Percentiles rank a stretch among this genome's conserved stretches.
phyloP scores from a whole-genome alignment of 1,284 basidiomycete genomes.

The Paramarasmius palmivorus region DNA sequence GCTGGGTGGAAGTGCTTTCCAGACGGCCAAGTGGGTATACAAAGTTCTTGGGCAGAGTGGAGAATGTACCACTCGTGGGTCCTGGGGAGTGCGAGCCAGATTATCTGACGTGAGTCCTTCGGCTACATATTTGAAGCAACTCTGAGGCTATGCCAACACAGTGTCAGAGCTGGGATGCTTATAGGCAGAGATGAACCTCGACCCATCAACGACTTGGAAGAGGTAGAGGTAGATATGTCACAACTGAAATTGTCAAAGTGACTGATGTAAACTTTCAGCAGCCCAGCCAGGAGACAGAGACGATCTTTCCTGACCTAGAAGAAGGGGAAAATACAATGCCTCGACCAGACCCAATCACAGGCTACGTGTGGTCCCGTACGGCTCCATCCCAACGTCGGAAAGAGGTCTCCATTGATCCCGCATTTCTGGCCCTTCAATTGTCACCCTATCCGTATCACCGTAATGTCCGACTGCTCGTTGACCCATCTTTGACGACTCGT shows the following conservation, averaged over 20 bases:
- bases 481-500: slow-evolving; percentile 50
- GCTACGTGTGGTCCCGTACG: slow-evolving; percentile 82
- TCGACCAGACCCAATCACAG: slow-evolving; percentile 67
- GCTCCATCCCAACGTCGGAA: slow-evolving; percentile 88
- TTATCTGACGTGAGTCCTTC: slow-evolving; percentile 52
- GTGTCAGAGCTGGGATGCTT: no score
- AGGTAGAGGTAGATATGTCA: not conserved
- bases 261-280: not conserved
- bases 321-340: slow-evolving; percentile 27
- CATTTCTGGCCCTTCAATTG: slow-evolving; percentile 86
- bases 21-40: slow-evolving; percentile 91
- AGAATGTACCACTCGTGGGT: slow-evolving; percentile 86
- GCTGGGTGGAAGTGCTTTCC: slow-evolving; percentile 90
- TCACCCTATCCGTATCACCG: slow-evolving; percentile 71
- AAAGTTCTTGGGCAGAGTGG: slow-evolving; percentile 84
- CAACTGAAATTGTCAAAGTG: not conserved
- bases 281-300: not conserved
- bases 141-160: not conserved
- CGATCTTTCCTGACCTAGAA: not conserved
- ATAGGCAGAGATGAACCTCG: not conserved
- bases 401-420: slow-evolving; percentile 83
- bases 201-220: not conserved
- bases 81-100: slow-evolving; percentile 84
- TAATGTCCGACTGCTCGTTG: slow-evolving; percentile 50
- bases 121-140: not conserved